Percentiles rank a stretch among this genome's conserved stretches.
Evolutionary conservation across 352 stramenopile species (phyloP).

Genomic region (Bremia lactucae): DNA sequence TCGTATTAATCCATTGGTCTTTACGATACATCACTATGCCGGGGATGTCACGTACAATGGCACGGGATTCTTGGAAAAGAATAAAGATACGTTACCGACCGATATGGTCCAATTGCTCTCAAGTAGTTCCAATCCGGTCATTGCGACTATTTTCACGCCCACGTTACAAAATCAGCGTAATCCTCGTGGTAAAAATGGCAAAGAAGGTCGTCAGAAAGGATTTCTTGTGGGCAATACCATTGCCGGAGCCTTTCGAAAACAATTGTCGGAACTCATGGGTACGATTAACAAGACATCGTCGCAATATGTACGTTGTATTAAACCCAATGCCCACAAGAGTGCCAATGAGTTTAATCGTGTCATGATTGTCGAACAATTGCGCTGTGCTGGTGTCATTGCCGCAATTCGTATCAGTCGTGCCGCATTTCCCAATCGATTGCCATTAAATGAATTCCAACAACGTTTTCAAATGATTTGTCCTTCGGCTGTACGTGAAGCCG

Average conservation of each 20-base stretch:
- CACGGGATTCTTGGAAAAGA: constrained; percentile 70
- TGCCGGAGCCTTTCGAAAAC: constrained; percentile 75
- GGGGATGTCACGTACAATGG: constrained; percentile 77
- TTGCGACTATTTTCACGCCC: constrained; percentile 57
- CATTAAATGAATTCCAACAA: constrained; percentile 73
- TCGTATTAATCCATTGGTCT: constrained; percentile 73
- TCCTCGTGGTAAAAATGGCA: constrained; percentile 33
- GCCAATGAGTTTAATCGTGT: constrained; percentile 70
- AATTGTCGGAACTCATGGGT: constrained; percentile 76
- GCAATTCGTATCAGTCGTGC: constrained; percentile 83
- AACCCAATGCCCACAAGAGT: constrained; percentile 85
- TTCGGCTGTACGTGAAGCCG: constrained; percentile 41
- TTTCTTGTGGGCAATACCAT: constrained; percentile 80
- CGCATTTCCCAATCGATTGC: constrained; percentile 87
- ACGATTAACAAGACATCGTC: constrained; percentile 84
- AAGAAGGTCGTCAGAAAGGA: constrained; percentile 49
- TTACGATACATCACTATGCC: constrained; percentile 76
- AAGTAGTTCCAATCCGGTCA: constrained; percentile 44
- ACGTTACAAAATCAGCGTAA: constrained; percentile 25
- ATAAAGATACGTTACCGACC: constrained; percentile 76
- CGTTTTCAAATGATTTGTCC: constrained; percentile 81
- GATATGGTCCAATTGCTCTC: constrained; percentile 72
- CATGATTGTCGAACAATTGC: constrained; percentile 85
- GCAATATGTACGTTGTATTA: constrained; percentile 87
- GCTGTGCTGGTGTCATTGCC: constrained; percentile 84